A percentile compares a stretch with the other conserved stretches of the same genome.
phyloP scores from a whole-genome alignment of 1,139 yeast species.

The Pneumocystis canis region DNA sequence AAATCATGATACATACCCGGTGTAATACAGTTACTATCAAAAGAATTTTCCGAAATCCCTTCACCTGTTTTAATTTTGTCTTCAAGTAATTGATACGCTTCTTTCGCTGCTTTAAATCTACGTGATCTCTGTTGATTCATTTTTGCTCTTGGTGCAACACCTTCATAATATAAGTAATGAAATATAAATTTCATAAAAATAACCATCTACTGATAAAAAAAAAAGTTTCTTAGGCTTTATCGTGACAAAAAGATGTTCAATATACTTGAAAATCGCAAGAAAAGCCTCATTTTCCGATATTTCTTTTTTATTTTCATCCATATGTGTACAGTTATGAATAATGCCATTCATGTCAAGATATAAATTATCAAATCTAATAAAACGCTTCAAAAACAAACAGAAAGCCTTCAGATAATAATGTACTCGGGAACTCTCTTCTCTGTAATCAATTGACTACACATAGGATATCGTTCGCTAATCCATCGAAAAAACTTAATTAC shows the following conservation, averaged over 20 bases:
- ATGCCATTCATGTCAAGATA: slow-evolving; percentile 97
- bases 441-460: slow-evolving; percentile 76
- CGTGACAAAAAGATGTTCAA: slow-evolving; percentile 79
- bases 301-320: slow-evolving; percentile 34
- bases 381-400: neutral
- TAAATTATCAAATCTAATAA: slow-evolving; percentile 56
- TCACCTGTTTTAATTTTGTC: slow-evolving; percentile 51
- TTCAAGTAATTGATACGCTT: slow-evolving; percentile 58
- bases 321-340: slow-evolving; percentile 81
- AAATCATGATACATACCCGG: slow-evolving; percentile 43
- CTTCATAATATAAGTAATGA: neutral
- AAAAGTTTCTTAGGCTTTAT: slow-evolving; percentile 77
- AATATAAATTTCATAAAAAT: neutral
- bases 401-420: slow-evolving; percentile 10
- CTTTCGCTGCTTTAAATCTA: slow-evolving; percentile 88
- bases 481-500: slow-evolving; percentile 63
- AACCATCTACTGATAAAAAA: slow-evolving; percentile 95
- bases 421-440: slow-evolving; percentile 72
- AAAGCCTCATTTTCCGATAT: slow-evolving; percentile 85
- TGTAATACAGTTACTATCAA: slow-evolving; percentile 90
- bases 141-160: slow-evolving; percentile 93
- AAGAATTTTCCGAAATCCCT: slow-evolving; percentile 44
- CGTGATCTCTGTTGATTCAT: slow-evolving; percentile 97
- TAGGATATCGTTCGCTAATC: slow-evolving; percentile 98
- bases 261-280: slow-evolving; percentile 83